Conservation (phyloP, 371 early-diverging fungal genomes). For the Syncephalastrum sp. region DNA sequence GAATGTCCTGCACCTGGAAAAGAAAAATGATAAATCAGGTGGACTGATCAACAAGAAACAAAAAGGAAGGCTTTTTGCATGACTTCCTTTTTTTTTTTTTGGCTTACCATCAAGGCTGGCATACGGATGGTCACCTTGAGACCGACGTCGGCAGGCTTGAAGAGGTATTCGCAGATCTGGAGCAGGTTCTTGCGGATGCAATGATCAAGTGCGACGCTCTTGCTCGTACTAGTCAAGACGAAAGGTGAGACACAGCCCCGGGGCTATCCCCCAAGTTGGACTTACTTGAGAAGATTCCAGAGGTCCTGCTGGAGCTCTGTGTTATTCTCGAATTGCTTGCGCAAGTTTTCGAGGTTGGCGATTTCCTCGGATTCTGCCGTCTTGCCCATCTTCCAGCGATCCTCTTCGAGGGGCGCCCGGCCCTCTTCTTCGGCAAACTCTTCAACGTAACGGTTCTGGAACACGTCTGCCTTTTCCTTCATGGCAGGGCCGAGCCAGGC, state of each 20-base stretch:
- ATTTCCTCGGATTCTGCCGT: constrained; percentile 36
- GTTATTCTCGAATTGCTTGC: constrained; percentile 41
- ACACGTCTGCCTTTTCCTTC: constrained; percentile 25
- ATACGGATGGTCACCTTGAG: constrained; percentile 54
- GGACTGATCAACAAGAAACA: no score
- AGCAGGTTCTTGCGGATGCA: constrained; percentile 54
- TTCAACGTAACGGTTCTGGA: constrained; percentile 28
- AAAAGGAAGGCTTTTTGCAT: no score
- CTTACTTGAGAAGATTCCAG: constrained; percentile 47
- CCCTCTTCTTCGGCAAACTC: constrained; percentile 56
- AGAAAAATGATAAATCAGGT: no score
- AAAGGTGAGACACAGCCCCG: no score
- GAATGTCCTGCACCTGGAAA: constrained; percentile 9
- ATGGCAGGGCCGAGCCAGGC: constrained; percentile 55
- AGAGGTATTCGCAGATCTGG: constrained; percentile 60
- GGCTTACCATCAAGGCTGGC: constrained; percentile 19
- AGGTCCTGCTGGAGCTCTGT: constrained; percentile 33
- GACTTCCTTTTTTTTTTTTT: no score
- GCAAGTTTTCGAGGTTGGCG: constrained; percentile 30
- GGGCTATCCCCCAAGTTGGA: neutral
- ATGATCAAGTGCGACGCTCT: constrained; percentile 38
- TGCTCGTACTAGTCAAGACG: no score
- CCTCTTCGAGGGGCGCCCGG: constrained; percentile 33
- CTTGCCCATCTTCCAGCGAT: constrained; percentile 14
- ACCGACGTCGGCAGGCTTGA: constrained; percentile 56